A percentile compares a stretch with the other conserved stretches of the same genome.
Conservation (phyloP, 192 early-diverging fungal genomes). For the Linnemannia elongata region DNA sequence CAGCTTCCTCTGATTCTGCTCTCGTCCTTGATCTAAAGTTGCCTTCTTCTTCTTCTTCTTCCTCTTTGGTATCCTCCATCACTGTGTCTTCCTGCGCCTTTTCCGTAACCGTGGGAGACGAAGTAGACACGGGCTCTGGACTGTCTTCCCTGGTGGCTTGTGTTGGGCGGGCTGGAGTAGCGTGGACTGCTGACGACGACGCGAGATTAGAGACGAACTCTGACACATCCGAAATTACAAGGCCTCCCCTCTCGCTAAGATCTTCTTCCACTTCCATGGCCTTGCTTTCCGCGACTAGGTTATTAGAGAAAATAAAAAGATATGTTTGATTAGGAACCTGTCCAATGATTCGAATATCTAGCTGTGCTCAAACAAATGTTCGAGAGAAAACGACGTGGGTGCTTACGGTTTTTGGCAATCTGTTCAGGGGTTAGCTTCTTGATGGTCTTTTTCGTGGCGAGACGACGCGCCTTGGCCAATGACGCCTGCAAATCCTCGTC, state of each 20-base stretch:
- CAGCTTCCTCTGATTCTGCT: slow-evolving; percentile 36
- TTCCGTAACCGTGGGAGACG: slow-evolving; percentile 3
- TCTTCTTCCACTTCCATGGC: slow-evolving; percentile 60
- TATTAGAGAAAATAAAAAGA: neutral
- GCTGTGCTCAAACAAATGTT: neutral
- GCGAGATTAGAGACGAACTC: slow-evolving; percentile 83
- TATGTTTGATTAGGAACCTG: too few relatives aligned
- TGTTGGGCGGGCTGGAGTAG: slow-evolving; percentile 57
- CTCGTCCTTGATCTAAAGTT: slow-evolving; percentile 20
- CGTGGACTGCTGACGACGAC: slow-evolving; percentile 18
- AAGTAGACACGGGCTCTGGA: neutral
- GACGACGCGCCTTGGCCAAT: slow-evolving; percentile 79
- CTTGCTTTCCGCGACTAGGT: slow-evolving; percentile 52
- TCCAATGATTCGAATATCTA: too few relatives aligned
- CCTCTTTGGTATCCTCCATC: slow-evolving; percentile 37
- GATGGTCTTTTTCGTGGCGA: slow-evolving; percentile 68
- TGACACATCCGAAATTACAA: slow-evolving; percentile 89
- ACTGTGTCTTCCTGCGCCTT: slow-evolving; percentile 36
- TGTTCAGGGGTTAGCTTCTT: slow-evolving; percentile 69
- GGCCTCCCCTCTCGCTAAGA: slow-evolving; percentile 50
- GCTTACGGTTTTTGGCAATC: slow-evolving; percentile 70
- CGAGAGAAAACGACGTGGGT: neutral
- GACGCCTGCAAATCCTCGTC: slow-evolving; percentile 95
- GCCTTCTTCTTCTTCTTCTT: slow-evolving; percentile 32
- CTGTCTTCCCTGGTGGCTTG: slow-evolving; percentile 36